Percentiles rank a stretch among this genome's conserved stretches.
These are phyloP conservation scores for Neurospora hispaniola DNA, from an alignment of 495 filamentous ascomycete genomes.

Conservation along the genomic window DNA sequence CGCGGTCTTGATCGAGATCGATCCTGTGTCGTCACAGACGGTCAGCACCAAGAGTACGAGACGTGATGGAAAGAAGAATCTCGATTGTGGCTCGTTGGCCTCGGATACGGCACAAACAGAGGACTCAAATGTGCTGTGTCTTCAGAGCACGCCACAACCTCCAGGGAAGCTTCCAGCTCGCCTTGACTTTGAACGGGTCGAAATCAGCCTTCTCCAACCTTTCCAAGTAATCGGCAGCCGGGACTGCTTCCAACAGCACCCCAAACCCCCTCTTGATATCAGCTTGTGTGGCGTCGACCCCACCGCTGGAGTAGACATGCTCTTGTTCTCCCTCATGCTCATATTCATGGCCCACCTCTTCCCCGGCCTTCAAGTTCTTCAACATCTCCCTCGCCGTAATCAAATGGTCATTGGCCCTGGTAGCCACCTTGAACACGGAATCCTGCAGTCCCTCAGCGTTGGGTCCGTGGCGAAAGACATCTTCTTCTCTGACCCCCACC, in stretches of 20 bases:
- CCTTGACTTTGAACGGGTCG: constrained; percentile 55
- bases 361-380: constrained; percentile 58
- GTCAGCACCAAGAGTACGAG: background rate
- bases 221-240: constrained; percentile 67
- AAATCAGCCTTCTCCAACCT: constrained; percentile 71
- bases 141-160: constrained; percentile 63
- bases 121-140: constrained; percentile 42
- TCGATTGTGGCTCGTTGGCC: background rate
- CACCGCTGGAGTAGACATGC: constrained; percentile 46
- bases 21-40: background rate
- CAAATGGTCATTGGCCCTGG: constrained; percentile 85
- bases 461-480: constrained; percentile 70
- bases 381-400: constrained; percentile 92
- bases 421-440: constrained; percentile 85
- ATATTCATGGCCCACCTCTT: constrained; percentile 70
- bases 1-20: background rate
- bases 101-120: background rate
- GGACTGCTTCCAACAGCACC: constrained; percentile 68
- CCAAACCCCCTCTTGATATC: constrained; percentile 63
- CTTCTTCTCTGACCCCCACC: constrained; percentile 69
- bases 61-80: background rate
- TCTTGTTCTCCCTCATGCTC: constrained; percentile 75
- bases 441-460: constrained; percentile 70
- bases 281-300: constrained; percentile 18
- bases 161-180: constrained; percentile 86